Base-by-base conservation (phyloP, 148 eudicot genomes). In the Rhododendron henanense region DNA sequence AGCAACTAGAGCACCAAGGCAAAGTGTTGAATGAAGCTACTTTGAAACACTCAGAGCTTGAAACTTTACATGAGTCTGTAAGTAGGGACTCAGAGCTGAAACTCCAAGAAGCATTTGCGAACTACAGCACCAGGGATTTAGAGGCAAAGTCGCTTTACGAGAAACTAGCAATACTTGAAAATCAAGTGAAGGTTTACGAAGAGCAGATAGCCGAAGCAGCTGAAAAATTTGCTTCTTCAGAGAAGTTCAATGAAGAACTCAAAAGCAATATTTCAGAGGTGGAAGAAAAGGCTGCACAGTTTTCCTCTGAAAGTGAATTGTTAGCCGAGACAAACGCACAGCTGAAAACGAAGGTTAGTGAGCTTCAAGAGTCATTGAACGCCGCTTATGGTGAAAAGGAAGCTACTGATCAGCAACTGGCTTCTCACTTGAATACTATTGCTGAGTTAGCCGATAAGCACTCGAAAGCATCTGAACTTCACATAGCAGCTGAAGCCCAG, bases 391-490 rank as follows among this genome's bases (percentile, higher is more conserved):
- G 90, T 75, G 98, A 94, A 81, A 94, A 90, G 92, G 98, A 97
- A 90, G 88, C 85, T 31, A 83, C 91, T 81, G 85, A 87, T 84
- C 83, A 88, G 83, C 91, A 94, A 87, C 88, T 97, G 83, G 94
- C 91, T 91, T 93, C 95, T 87, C 98, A 95, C 86, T 55, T 89
- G 90, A 91, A 83, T 86, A 93, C 94, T 50, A 92, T 96, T 71
- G 85, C 91, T 19, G 96, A 95, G 86, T 87, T 96, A 84, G 90
- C 94, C 0, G 96, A 95, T 74, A 83, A 90, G 84, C 96, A 94
- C 88, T 87, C 97, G 0, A 93, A 88, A 89, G 92, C 91, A 59
- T 86, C 92, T 82, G 96, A 91, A 75, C 91, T 88, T 84, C 94
- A 95, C 31, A 83, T 89, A 79, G 90, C 90, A 23, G 84, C 94